phyloP scores from a whole-genome alignment of 495 filamentous ascomycete genomes.

The Letharia lupina region DNA sequence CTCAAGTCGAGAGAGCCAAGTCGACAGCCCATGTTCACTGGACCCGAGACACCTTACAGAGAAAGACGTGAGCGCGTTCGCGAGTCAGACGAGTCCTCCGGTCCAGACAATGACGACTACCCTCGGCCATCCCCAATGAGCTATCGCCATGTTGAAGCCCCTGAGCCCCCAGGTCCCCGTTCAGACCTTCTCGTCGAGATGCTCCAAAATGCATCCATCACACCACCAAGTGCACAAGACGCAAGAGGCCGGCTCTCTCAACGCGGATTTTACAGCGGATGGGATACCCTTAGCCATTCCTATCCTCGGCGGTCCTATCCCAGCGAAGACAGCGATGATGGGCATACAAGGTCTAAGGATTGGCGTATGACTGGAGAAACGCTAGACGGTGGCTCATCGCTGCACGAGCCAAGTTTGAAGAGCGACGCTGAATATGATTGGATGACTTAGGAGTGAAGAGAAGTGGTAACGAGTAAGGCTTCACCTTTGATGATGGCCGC shows the following conservation, averaged over 20 bases:
- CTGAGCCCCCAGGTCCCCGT: not conserved
- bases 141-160: not conserved
- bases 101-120: constrained; percentile 1
- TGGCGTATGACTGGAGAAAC: not conserved
- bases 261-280: not conserved
- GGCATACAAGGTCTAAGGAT: not conserved
- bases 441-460: not conserved
- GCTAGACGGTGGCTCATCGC: not conserved
- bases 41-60: not conserved
- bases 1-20: not conserved
- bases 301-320: not conserved
- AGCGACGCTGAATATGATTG: not conserved
- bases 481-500: not conserved
- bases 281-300: not conserved
- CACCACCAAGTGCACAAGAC: not conserved
- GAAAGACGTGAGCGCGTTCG: constrained; percentile 8
- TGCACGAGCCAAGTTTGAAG: not conserved
- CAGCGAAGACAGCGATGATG: not conserved
- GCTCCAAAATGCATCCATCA: constrained; percentile 5
- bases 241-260: not conserved
- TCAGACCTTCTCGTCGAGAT: not conserved
- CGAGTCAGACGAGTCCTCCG: constrained; percentile 7
- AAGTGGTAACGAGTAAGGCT: not conserved
- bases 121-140: not conserved
- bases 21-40: not conserved